Evolutionary conservation across 768 basidiomycete species (phyloP).

Genomic region (Lactarius psammicola): DNA sequence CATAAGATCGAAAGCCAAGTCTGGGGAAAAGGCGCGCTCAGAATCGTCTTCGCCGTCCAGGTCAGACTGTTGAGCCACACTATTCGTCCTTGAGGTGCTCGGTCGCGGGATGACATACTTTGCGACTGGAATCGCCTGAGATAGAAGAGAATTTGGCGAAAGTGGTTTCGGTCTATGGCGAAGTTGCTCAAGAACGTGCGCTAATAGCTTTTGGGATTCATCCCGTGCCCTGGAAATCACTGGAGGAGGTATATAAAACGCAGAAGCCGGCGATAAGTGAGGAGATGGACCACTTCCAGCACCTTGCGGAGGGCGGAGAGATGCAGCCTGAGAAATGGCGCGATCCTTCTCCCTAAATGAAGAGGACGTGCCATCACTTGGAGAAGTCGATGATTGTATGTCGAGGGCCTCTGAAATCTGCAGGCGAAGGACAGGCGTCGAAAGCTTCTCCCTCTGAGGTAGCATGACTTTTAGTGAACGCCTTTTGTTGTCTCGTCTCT

Average conservation of each 20-base stretch:
- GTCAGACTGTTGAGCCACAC: not conserved
- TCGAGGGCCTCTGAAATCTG: constrained; percentile 19
- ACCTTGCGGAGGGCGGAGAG: constrained; percentile 34
- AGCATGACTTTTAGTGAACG: constrained; percentile 6
- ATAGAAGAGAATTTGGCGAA: constrained; percentile 6
- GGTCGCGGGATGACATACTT: constrained; percentile 1
- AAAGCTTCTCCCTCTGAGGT: constrained; percentile 7
- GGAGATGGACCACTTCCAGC: constrained; percentile 32
- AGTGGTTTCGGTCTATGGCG: constrained; percentile 55
- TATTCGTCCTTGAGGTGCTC: constrained; percentile 15
- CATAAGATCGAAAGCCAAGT: constrained; percentile 63
- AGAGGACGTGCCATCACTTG: constrained; percentile 5
- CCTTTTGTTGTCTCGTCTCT: not conserved
- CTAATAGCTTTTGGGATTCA: constrained; percentile 68
- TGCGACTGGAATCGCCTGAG: not conserved
- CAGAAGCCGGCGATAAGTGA: constrained; percentile 22
- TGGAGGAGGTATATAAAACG: constrained; percentile 30
- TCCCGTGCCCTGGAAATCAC: constrained; percentile 45
- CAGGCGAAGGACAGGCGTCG: constrained; percentile 23
- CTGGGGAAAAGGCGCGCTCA: constrained; percentile 54
- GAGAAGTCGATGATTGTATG: constrained; percentile 5
- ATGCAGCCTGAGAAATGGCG: constrained; percentile 31
- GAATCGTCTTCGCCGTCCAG: constrained; percentile 49
- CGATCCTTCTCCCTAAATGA: constrained; percentile 30
- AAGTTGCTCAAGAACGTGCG: constrained; percentile 63